phyloP scores from a whole-genome alignment of 2,329 filamentous ascomycete species.

The Colletotrichum sp. region DNA sequence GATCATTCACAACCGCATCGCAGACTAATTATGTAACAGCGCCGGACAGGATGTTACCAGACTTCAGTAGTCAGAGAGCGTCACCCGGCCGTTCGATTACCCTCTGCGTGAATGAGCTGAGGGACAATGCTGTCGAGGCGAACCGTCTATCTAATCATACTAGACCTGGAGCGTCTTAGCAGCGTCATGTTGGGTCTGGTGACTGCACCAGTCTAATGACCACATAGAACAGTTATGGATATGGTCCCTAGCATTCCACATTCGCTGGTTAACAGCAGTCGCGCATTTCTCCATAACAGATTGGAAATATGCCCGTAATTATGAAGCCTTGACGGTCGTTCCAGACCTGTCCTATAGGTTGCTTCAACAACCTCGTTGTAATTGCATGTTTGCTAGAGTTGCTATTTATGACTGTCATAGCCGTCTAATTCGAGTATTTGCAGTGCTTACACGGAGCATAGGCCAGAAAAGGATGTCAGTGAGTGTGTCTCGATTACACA shows the following conservation, averaged over 20 bases:
- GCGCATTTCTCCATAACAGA: fast-evolving
- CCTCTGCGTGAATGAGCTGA: background rate
- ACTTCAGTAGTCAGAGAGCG: background rate
- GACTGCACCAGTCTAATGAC: background rate
- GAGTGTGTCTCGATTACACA: background rate
- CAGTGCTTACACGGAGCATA: fast-evolving
- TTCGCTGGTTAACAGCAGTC: too few species aligned
- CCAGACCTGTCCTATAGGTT: fast-evolving
- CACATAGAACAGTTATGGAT: background rate
- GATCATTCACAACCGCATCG: background rate
- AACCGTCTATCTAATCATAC: too few species aligned
- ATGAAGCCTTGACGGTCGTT: background rate
- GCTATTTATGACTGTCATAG: fast-evolving
- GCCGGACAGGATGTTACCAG: background rate
- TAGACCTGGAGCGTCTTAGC: too few species aligned
- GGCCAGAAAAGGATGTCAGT: background rate
- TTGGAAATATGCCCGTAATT: background rate
- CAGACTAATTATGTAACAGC: background rate
- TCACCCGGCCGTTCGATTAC: too few species aligned
- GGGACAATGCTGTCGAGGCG: background rate
- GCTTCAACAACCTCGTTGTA: fast-evolving
- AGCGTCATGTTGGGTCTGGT: background rate
- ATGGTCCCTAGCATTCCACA: background rate
- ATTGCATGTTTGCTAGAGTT: background rate
- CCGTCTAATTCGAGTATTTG: fast-evolving